Base-by-base conservation (phyloP, 2,329 filamentous ascomycete species). In the Alternaria sp. region DNA sequence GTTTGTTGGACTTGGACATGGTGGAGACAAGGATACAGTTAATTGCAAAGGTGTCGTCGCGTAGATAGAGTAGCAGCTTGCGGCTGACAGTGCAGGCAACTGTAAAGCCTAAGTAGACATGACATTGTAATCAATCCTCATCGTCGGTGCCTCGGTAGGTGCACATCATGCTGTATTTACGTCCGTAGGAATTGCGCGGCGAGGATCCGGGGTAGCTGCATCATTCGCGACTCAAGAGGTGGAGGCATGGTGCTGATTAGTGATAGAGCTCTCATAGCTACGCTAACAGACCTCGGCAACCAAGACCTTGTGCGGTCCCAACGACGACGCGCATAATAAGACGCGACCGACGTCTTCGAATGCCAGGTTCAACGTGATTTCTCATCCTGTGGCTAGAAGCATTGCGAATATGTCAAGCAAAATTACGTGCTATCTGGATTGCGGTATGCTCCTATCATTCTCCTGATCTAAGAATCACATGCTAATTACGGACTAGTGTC, bases 391-490 rank as follows among this genome's bases (percentile, higher is more conserved):
- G 41, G 10, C n/a, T 32, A 51, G n/a, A 27, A 36, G 22, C 9
- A 60, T 58, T 38, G 40, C 60, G 41, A 74, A 48, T 4, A 90
- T 91, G 88, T 82, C 81, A 20, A 84, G 85, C 55, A 85, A 85
- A 57, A 90, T 92, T 66, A 87, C 90, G 63, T 85, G 84, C 60
- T 92, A 90, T 71, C 64, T 92, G 57, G 90, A 92, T 77, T 85
- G 89, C 71, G 86, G 89, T 90, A 79, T 62, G 83, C 69, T n/a
- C 18, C 38, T 5, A 20, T n/a, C 54, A 4, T 55, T 12, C 10
- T 10, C 27, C n/a, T 38, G n/a, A 14, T 30, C 11, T 2, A 36
- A 14, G 20, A 11, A 8, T 57, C 48, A 44, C 20, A 58, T 58
- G 57, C 64, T 70, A 28, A 73, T 48, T 14, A 25, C 27, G 40